phyloP scores from a whole-genome alignment of 345 rosid genomes.

The Aquilaria sinensis region DNA sequence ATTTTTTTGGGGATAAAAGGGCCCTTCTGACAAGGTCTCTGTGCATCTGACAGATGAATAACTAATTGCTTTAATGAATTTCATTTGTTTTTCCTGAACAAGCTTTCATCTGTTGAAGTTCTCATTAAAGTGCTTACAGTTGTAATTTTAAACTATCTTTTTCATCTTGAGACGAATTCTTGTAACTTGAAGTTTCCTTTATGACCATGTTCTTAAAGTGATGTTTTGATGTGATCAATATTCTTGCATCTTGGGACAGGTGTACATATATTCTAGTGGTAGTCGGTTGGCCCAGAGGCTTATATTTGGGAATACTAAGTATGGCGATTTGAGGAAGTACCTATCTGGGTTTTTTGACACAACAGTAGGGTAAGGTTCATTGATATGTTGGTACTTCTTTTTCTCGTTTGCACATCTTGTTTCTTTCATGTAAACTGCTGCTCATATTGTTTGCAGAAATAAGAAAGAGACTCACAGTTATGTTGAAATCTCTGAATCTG shows the following conservation, averaged over 20 bases:
- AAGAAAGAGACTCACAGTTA: slow-evolving; percentile 75
- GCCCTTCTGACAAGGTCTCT: too few species aligned
- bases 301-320: slow-evolving; percentile 72
- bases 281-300: slow-evolving; percentile 95
- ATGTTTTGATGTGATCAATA: not conserved
- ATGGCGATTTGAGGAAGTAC: slow-evolving; percentile 82
- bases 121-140: too few species aligned
- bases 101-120: too few species aligned
- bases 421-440: not conserved
- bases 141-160: too few species aligned
- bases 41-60: too few species aligned
- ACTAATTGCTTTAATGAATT: too few species aligned
- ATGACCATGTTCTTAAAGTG: not conserved
- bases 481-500: slow-evolving; percentile 56
- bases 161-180: too few species aligned
- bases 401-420: not conserved
- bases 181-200: too few species aligned
- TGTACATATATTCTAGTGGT: slow-evolving; percentile 94
- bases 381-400: not conserved
- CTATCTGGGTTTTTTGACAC: slow-evolving; percentile 85
- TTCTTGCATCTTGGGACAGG: slow-evolving; percentile 31
- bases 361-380: slow-evolving; percentile 56
- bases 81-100: too few species aligned
- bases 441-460: slow-evolving; percentile 44
- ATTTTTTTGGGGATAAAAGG: too few species aligned